Base-by-base conservation (phyloP, 2,329 filamentous ascomycete species). In the Pseudocercospora vitis region DNA sequence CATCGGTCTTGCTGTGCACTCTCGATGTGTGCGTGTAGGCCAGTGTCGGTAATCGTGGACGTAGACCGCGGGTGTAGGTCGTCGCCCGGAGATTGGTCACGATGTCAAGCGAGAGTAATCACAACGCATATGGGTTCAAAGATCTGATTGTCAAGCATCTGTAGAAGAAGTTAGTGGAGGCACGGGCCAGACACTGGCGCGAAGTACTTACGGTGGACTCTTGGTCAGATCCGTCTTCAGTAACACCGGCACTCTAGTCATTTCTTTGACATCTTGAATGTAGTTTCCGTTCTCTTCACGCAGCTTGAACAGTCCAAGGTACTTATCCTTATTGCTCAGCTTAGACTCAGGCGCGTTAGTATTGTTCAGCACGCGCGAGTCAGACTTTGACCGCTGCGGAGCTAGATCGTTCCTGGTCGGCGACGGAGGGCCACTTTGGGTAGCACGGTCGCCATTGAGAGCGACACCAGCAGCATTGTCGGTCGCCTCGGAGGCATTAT, bases 181-280 rank as follows among this genome's bases (percentile, higher is more conserved):
- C 29, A 45, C 4, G 8, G 37, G 8, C 12, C 7, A 31, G 23
- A 26, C 14, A 11, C 16, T 14, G 23, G 7, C 14, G 28, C 7
- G 21, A 26, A 14, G 14, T 7, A 92, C 94, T 85, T 88, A 99
- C 91, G 94, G 94, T 76, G 94, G 94, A 78, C 92, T 97, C 88
- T 99, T 99, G 76, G 81, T 89, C 68, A 99, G 82, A 76, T 99
- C 94, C 62, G 94, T 97, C 85, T 96, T 97, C 68, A 99, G 77
- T 71, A 99, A 95, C 63, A 99, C 88, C n/a, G 94, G 94, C 57
- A 99, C 88, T 64, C 92, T 83, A 37, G 90, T 92, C 91, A 99
- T 96, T 79, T 99, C 94, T 53, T 86, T 91, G 62, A 99, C 91
- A 73, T 99, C 94, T 76, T 99, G 94, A 68, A 99, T 96, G 77